A percentile compares a stretch with the other conserved stretches of the same genome.
Evolutionary conservation across 2,329 filamentous ascomycete genomes (phyloP).

Genomic region (Corniculantispora saksenae): DNA sequence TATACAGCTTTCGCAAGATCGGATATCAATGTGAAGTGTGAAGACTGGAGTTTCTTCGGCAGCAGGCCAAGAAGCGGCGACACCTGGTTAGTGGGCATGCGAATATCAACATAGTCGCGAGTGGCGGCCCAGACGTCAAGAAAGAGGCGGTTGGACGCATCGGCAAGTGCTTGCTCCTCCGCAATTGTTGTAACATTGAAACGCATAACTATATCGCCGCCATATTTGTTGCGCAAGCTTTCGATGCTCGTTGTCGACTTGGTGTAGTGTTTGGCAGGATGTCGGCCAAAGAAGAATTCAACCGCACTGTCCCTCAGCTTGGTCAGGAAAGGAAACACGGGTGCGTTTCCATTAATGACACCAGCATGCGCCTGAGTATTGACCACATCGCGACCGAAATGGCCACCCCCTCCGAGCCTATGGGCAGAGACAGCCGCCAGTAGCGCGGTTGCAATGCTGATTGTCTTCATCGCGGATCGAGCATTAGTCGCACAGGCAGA

Average conservation of each 20-base stretch:
- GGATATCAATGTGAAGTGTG: constrained; percentile 75
- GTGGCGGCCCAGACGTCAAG: constrained; percentile 91
- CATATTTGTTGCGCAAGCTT: constrained; percentile 56
- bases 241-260: constrained; percentile 28
- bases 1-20: constrained; percentile 78
- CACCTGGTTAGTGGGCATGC: constrained; percentile 74
- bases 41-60: constrained; percentile 69
- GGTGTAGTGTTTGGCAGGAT: constrained; percentile 34
- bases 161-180: constrained; percentile 70
- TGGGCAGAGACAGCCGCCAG: constrained; percentile 10
- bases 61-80: constrained; percentile 77
- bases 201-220: constrained; percentile 81
- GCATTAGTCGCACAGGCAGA: neutral
- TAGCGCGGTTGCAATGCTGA: constrained; percentile 8
- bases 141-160: constrained; percentile 73
- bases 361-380: constrained; percentile 9
- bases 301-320: constrained; percentile 53
- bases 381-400: neutral
- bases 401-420: neutral
- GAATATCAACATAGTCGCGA: constrained; percentile 79
- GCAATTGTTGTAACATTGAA: constrained; percentile 74
- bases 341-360: constrained; percentile 23
- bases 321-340: constrained; percentile 49
- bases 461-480: constrained; percentile 13
- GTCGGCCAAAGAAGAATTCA: constrained; percentile 51